A percentile compares a stretch with the other conserved stretches of the same genome.
Conservation (phyloP, 768 basidiomycete genomes). For the Lactarius hatsudake region DNA sequence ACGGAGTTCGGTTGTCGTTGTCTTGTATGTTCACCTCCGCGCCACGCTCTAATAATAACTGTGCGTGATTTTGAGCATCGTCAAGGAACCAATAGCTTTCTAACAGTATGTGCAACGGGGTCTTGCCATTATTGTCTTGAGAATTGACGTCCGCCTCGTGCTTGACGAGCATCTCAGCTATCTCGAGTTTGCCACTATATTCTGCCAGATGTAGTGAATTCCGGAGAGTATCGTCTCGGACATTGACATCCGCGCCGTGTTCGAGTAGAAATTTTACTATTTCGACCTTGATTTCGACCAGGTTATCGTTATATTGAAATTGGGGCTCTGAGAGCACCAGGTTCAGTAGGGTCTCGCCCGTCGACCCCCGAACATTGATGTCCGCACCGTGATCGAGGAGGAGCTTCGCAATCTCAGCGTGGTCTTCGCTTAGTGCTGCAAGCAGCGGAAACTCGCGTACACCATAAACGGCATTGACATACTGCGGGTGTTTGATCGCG, state of each 20-base stretch:
- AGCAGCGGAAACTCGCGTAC: background rate
- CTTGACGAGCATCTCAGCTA: background rate
- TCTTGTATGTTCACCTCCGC: background rate
- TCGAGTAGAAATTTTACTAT: background rate
- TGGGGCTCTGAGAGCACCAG: background rate
- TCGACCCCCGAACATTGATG: background rate
- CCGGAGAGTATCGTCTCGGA: background rate
- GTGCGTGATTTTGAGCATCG: background rate
- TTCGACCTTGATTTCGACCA: too few relatives aligned
- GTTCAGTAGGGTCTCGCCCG: background rate
- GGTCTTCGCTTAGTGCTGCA: background rate
- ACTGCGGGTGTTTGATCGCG: background rate
- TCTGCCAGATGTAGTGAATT: too few relatives aligned
- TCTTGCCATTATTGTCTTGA: too few relatives aligned
- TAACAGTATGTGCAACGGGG: too few relatives aligned
- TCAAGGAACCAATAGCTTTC: background rate
- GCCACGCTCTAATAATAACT: too few relatives aligned
- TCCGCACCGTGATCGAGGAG: background rate
- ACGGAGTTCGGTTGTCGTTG: too few relatives aligned
- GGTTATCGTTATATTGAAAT: background rate
- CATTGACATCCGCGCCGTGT: background rate
- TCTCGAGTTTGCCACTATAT: background rate
- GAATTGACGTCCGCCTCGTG: background rate
- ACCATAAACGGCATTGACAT: background rate
- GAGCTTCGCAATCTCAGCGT: background rate